phyloP scores from a whole-genome alignment of 202 grass and related monocot genomes.

The Elaeis oleifera region DNA sequence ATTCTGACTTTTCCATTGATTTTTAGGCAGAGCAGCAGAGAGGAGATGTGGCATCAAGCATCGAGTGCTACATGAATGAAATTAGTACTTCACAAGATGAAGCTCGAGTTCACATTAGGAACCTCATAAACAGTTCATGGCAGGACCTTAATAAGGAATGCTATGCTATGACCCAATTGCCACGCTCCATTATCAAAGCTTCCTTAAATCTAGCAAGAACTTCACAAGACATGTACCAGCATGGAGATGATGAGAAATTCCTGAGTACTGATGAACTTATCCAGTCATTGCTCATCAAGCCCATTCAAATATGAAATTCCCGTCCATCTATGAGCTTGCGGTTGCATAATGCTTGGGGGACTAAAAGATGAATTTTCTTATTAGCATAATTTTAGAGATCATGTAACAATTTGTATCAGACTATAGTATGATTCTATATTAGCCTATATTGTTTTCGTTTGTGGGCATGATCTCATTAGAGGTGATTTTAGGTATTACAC shows the following conservation, averaged over 20 bases:
- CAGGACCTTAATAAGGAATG: not conserved
- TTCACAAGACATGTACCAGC: not conserved
- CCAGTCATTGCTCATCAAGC: not conserved
- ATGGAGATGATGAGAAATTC: not conserved
- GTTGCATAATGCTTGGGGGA: too few relatives aligned
- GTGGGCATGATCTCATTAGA: too few relatives aligned
- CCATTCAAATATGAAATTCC: too few relatives aligned
- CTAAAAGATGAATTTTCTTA: too few relatives aligned
- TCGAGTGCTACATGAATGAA: slow-evolving; percentile 9
- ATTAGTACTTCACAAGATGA: not conserved
- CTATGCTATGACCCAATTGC: not conserved
- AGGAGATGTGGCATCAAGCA: not conserved
- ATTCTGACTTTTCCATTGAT: too few relatives aligned
- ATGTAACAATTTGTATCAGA: too few relatives aligned
- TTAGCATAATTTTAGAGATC: too few relatives aligned
- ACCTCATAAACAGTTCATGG: not conserved
- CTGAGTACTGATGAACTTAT: not conserved
- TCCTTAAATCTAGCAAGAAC: not conserved
- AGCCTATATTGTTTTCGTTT: too few relatives aligned
- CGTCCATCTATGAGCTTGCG: too few relatives aligned
- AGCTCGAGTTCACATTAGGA: not conserved
- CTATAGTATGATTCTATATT: too few relatives aligned
- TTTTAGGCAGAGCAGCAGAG: not conserved
- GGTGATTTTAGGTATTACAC: too few relatives aligned
- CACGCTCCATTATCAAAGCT: not conserved